Evolutionary conservation across 352 stramenopile species (phyloP), one percentile per base, ranked within the genome.

Genomic region (Globisporangium barbulae): DNA sequence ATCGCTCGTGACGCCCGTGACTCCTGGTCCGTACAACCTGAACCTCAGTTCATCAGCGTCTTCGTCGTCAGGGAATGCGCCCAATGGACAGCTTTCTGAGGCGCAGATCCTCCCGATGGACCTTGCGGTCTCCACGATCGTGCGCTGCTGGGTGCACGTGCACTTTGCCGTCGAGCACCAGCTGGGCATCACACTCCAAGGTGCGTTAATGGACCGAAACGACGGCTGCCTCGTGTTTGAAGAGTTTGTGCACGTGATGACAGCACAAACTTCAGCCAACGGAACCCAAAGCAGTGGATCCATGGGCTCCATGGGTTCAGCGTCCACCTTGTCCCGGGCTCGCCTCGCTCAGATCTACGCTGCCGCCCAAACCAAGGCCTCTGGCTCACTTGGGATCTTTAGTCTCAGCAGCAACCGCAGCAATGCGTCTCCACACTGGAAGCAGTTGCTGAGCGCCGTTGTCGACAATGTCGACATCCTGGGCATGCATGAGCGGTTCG

Each of bases 191-290:
- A 69, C 73, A 13, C 74, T 83, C 28, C 64, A 66, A 37, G 72
- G 70, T 12, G 73, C 65, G 0, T 42, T 67, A 12, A 47, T 6
- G 12, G 50, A 62, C 8, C 28, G 13, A 19, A 28, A 42, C 30
- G 30, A 52, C 1, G 73, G 64, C 3, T 47, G 69, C 10, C 52
- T 83, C 28, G 63, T 68, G 1, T 79, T 83, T 30, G 61, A 70
- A 7, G 75, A 81, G 37, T 83, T 83, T 50, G 60, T 54, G 2
- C 68, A 81, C 39, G 68, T 78, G 5, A 74, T 83, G 70, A 65
- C 59, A 6, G 53, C 53, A 5, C 33, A 61, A n/a, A 22, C 42
- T 7, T 7, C 42, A 21, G 19, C 42, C 17, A 48, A 7, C 22
- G 42, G 42, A 48, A 19, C 17, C 5, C 42, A 48, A 48, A 22